Percentiles rank a stretch among this genome's conserved stretches.
Evolutionary conservation across 1,284 basidiomycete species (phyloP).

Genomic region (Naganishia albida): DNA sequence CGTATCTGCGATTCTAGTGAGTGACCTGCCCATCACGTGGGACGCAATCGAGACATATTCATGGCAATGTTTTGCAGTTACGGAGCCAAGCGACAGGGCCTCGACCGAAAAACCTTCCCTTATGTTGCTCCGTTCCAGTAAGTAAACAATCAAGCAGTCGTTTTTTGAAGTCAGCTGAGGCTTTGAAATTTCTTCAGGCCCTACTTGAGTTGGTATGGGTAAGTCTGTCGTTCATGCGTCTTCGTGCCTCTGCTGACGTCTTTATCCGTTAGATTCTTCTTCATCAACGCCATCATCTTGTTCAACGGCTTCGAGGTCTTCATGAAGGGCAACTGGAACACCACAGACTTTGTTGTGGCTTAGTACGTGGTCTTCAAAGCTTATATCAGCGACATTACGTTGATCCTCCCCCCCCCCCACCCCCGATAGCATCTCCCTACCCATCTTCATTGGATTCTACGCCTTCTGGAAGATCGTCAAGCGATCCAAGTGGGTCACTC

Average conservation of each 20-base stretch:
- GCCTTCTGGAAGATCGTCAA: conserved; percentile 63
- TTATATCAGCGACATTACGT: background rate
- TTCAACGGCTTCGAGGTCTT: conserved; percentile 58
- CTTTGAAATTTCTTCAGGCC: conserved; percentile 1
- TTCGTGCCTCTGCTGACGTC: background rate
- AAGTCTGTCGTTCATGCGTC: conserved; percentile 21
- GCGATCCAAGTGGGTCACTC: conserved; percentile 59
- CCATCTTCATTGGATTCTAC: conserved; percentile 63
- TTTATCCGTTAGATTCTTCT: conserved; percentile 37
- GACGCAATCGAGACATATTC: background rate
- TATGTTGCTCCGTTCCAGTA: conserved; percentile 63
- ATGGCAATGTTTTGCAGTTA: conserved; percentile 42
- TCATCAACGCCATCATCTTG: conserved; percentile 46
- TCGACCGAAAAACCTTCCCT: conserved; percentile 60
- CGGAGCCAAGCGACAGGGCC: conserved; percentile 63
- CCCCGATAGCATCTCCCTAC: conserved; percentile 55
- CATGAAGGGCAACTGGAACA: conserved; percentile 61
- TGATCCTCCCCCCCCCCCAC: conserved; percentile 37
- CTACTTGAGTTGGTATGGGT: conserved; percentile 31
- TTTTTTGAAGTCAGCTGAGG: conserved; percentile 10
- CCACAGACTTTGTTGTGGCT: conserved; percentile 48
- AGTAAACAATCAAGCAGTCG: conserved; percentile 7
- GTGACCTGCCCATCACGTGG: background rate
- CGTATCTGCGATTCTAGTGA: conserved; percentile 69
- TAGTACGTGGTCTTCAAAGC: conserved; percentile 46